Percentiles rank a stretch among this genome's conserved stretches.
Conservation (phyloP, 257 asterid species). For the Eucommia ulmoides region DNA sequence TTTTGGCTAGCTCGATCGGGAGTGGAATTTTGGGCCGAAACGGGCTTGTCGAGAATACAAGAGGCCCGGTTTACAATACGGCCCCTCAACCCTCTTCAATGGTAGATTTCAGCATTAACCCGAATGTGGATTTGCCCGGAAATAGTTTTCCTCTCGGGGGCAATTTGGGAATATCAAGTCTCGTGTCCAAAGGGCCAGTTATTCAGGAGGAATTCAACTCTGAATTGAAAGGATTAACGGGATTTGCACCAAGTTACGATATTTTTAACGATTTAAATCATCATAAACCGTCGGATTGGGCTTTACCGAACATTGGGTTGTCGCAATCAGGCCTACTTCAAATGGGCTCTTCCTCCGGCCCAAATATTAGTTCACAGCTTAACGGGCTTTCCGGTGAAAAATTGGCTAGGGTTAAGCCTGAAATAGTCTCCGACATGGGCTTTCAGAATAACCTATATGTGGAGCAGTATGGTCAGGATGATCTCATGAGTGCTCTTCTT, state of each 20-base stretch:
- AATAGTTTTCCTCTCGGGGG: slow-evolving; percentile 25
- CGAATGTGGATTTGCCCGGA: slow-evolving; percentile 19
- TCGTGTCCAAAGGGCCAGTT: slow-evolving; percentile 18
- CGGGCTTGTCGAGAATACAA: slow-evolving; percentile 20
- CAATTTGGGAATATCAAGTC: slow-evolving; percentile 24
- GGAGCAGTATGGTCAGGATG: slow-evolving; percentile 60
- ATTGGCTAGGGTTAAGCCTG: slow-evolving; percentile 33
- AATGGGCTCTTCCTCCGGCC: slow-evolving; percentile 25
- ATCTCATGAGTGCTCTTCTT: slow-evolving; percentile 58
- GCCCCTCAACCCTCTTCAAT: slow-evolving; percentile 31
- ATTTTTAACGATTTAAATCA: slow-evolving; percentile 33
- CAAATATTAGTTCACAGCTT: slow-evolving; percentile 21
- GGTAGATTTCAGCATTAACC: slow-evolving; percentile 41
- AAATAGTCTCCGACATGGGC: slow-evolving; percentile 32
- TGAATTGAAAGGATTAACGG: slow-evolving; percentile 29
- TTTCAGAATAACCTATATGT: slow-evolving; percentile 27
- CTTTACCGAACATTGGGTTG: slow-evolving; percentile 31
- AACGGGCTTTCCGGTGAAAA: slow-evolving; percentile 24
- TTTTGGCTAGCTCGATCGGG: slow-evolving; percentile 22
- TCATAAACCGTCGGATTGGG: slow-evolving; percentile 40
- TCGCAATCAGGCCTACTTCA: slow-evolving; percentile 28
- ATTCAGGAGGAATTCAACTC: slow-evolving; percentile 30
- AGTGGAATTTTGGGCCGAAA: slow-evolving; percentile 23
- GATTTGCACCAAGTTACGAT: slow-evolving; percentile 28
- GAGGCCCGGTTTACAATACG: slow-evolving; percentile 20